phyloP scores from a whole-genome alignment of 331 rosid genomes.

The Ulmus americana region DNA sequence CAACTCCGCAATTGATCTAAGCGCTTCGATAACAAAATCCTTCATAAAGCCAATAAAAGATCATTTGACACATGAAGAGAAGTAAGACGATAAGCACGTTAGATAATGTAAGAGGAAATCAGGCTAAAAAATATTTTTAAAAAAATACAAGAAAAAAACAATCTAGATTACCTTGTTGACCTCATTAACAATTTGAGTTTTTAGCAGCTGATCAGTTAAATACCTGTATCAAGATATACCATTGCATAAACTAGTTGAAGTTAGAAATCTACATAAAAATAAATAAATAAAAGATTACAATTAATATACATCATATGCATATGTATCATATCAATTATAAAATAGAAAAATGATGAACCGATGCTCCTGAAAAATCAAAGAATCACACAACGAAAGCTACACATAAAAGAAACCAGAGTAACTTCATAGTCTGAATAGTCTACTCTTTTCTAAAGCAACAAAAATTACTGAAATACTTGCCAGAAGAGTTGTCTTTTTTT shows the following conservation, averaged over 20 bases:
- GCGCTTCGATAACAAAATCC: conserved; percentile 78
- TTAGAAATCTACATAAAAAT: too few relatives aligned
- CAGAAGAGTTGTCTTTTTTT: too few relatives aligned
- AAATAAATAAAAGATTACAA: not conserved
- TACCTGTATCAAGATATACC: conserved; percentile 42
- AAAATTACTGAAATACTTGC: not conserved
- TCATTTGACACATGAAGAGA: conserved; percentile 12
- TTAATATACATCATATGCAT: not conserved
- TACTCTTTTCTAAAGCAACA: too few relatives aligned
- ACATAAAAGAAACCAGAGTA: not conserved
- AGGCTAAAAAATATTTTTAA: too few relatives aligned
- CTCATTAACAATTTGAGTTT: conserved; percentile 61
- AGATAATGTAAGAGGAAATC: not conserved
- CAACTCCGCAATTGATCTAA: conserved; percentile 83
- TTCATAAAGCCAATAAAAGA: conserved; percentile 30
- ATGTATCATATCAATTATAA: not conserved
- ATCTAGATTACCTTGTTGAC: conserved; percentile 60
- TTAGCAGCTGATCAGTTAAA: conserved; percentile 63
- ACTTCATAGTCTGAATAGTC: not conserved
- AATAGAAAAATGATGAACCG: not conserved
- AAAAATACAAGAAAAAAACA: not conserved
- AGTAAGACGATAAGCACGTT: conserved; percentile 8
- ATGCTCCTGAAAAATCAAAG: not conserved
- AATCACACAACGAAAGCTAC: not conserved
- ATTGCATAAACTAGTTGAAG: not conserved